A percentile compares a stretch with the other conserved stretches of the same genome.
phyloP scores from a whole-genome alignment of 345 rosid genomes.

The Euphorbia peplus region DNA sequence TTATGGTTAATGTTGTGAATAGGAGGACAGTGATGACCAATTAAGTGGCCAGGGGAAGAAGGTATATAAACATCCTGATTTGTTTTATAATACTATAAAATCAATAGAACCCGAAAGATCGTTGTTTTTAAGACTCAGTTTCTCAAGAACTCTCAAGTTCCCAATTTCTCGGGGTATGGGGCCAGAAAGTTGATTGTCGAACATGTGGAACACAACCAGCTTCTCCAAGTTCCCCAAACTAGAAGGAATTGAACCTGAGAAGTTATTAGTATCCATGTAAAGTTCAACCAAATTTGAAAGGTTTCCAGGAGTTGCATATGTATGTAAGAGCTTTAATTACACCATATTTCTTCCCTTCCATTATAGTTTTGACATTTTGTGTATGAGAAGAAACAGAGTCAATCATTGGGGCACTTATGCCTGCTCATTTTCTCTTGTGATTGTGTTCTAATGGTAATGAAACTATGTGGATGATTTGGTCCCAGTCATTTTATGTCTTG shows the following conservation, averaged over 20 bases:
- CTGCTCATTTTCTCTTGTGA: background rate
- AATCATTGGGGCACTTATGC: background rate
- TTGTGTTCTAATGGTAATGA: background rate
- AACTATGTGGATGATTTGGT: background rate
- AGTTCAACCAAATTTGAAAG: constrained; percentile 9
- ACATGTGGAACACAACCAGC: background rate
- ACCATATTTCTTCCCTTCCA: background rate
- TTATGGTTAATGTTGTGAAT: too few relatives aligned
- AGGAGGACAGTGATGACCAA: too few relatives aligned
- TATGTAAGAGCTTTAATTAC: background rate
- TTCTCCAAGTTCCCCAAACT: constrained; percentile 10
- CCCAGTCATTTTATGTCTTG: background rate
- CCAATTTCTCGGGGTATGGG: too few relatives aligned
- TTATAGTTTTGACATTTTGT: background rate
- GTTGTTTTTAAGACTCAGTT: too few relatives aligned
- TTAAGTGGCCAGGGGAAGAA: too few relatives aligned
- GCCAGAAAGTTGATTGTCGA: too few relatives aligned
- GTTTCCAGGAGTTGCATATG: constrained; percentile 6
- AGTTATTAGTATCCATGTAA: constrained; percentile 10
- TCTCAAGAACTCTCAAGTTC: too few relatives aligned
- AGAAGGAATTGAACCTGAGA: constrained; percentile 25
- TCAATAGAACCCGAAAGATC: constrained; percentile 7
- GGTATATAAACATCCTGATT: too few relatives aligned
- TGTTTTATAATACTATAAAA: too few relatives aligned
- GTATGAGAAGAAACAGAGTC: background rate